phyloP scores from a whole-genome alignment of 208 protist species.

The Angomonas deanei region DNA sequence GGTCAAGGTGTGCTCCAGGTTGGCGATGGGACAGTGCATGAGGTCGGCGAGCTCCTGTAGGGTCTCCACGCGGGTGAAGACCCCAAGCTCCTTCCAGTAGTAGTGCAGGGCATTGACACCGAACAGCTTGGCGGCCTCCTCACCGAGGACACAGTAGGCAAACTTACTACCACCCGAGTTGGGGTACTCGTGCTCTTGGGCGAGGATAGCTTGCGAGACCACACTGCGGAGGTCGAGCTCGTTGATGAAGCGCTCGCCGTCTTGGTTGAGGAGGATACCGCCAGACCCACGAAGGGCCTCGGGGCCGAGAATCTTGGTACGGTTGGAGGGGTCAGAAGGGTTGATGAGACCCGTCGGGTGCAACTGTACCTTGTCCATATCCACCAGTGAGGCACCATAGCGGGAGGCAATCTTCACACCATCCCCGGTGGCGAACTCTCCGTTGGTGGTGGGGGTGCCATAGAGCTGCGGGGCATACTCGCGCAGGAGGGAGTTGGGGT shows the following conservation, averaged over 20 bases:
- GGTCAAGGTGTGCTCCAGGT: slow-evolving; percentile 31
- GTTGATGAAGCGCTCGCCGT: slow-evolving; percentile 90
- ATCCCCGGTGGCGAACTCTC: slow-evolving; percentile 75
- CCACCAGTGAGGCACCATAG: slow-evolving; percentile 65
- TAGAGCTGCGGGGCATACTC: slow-evolving; percentile 74
- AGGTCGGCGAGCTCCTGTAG: slow-evolving; percentile 48
- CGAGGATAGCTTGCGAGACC: slow-evolving; percentile 82
- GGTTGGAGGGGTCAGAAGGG: slow-evolving; percentile 73
- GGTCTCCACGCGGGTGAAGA: slow-evolving; percentile 48
- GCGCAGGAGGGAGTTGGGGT: slow-evolving; percentile 50
- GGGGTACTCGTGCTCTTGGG: slow-evolving; percentile 46
- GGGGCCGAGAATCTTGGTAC: slow-evolving; percentile 91
- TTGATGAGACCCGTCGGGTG: slow-evolving; percentile 95
- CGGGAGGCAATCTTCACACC: slow-evolving; percentile 60
- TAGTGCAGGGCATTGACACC: slow-evolving; percentile 54
- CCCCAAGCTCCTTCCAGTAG: slow-evolving; percentile 68
- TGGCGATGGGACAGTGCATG: slow-evolving; percentile 36
- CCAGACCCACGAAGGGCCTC: slow-evolving; percentile 94
- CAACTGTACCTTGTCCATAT: slow-evolving; percentile 92
- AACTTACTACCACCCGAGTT: slow-evolving; percentile 36
- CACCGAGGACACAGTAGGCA: slow-evolving; percentile 78
- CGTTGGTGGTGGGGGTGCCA: slow-evolving; percentile 89
- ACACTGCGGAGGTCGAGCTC: slow-evolving; percentile 93
- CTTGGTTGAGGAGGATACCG: slow-evolving; percentile 89
- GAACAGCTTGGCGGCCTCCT: slow-evolving; percentile 61